phyloP scores from a whole-genome alignment of 345 rosid genomes.

The Reutealis trisperma region DNA sequence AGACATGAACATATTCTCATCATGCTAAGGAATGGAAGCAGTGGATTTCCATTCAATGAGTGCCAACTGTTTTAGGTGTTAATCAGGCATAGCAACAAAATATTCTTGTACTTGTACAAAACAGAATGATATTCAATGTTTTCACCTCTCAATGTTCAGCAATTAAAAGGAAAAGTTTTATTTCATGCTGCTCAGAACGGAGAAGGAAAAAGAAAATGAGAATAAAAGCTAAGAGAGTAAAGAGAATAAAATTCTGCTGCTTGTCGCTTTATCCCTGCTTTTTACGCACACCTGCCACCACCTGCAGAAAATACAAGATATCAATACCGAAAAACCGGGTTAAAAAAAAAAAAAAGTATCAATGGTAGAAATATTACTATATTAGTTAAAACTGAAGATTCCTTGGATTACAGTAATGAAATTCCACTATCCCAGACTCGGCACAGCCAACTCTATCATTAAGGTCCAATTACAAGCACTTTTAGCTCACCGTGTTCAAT shows the following conservation, averaged over 20 bases:
- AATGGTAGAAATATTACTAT: not conserved
- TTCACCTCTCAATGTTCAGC: not conserved
- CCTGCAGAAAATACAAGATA: constrained; percentile 45
- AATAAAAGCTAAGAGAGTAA: not conserved
- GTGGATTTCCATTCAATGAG: not conserved
- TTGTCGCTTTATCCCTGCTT: constrained; percentile 39
- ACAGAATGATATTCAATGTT: constrained; percentile 13
- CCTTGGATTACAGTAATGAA: not conserved
- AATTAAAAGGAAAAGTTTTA: constrained; percentile 37
- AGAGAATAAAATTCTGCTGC: constrained; percentile 6
- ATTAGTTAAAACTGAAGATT: not conserved
- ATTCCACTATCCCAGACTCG: not conserved
- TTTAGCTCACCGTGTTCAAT: not conserved
- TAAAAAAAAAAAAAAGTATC: not conserved
- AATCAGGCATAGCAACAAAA: constrained; percentile 3
- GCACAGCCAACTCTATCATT: not conserved
- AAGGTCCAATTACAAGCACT: not conserved
- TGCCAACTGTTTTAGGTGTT: not conserved
- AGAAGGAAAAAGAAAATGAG: constrained; percentile 13
- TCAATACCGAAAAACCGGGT: not conserved
- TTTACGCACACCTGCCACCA: constrained; percentile 87
- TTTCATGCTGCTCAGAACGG: constrained; percentile 32
- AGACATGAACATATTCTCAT: not conserved
- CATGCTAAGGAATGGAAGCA: not conserved
- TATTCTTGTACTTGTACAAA: constrained; percentile 15